Evolutionary conservation across 495 filamentous ascomycete species (phyloP).

Genomic region (Penicillium atrosanguineum): DNA sequence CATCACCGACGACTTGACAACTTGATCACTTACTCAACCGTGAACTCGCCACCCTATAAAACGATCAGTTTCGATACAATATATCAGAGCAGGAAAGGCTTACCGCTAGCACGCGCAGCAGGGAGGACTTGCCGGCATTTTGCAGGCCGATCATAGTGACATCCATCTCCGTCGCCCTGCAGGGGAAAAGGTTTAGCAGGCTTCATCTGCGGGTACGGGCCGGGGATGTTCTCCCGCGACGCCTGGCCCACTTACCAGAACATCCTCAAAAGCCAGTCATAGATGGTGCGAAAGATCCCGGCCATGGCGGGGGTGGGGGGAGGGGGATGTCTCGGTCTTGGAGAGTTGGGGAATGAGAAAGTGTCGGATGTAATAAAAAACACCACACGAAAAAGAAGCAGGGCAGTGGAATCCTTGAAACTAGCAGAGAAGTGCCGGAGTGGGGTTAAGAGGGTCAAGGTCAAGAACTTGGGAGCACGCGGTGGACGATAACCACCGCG

Average conservation of each 20-base stretch:
- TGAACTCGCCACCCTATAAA: constrained; percentile 91
- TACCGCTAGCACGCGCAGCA: constrained; percentile 92
- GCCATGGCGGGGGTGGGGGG: constrained; percentile 56
- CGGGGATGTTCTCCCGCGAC: constrained; percentile 22
- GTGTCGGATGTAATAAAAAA: background rate
- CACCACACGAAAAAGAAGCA: background rate
- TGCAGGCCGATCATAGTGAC: constrained; percentile 99
- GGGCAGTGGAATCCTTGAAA: background rate
- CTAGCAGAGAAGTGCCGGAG: background rate
- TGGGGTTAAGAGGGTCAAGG: background rate
- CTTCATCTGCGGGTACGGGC: constrained; percentile 39
- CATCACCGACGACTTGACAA: constrained; percentile 3
- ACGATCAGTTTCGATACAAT: constrained; percentile 24
- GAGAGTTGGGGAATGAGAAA: background rate
- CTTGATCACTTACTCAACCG: constrained; percentile 80
- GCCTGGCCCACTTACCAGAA: constrained; percentile 81
- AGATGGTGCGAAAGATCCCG: constrained; percentile 86
- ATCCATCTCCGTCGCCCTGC: constrained; percentile 98
- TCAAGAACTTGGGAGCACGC: background rate
- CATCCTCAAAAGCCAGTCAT: constrained; percentile 96
- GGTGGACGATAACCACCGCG: background rate
- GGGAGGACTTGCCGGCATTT: constrained; percentile 96
- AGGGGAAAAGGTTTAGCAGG: constrained; percentile 16
- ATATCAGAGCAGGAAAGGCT: constrained; percentile 31
- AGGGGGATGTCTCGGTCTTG: background rate